Evolutionary conservation across 371 early-diverging fungal species (phyloP), one percentile per base, ranked within the genome.

Genomic region (Mucor saturninus): DNA sequence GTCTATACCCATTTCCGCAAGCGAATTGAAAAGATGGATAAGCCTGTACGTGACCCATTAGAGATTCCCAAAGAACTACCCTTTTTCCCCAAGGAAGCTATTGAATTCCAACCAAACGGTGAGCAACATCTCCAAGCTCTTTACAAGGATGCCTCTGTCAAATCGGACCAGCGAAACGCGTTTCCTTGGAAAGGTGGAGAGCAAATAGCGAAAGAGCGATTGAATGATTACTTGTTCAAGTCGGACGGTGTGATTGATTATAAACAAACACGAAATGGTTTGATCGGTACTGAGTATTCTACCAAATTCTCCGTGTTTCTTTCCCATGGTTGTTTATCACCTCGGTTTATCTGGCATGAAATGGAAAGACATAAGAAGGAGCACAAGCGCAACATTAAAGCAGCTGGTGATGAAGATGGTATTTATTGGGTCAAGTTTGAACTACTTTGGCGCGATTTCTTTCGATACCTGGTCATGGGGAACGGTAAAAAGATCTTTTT

Each of bases 361-460:
- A 28, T 65, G 42, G 50, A 69, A 6, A 59, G 65, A 14, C 46
- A 52, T 52, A 49, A 60, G 3, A 37, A 38, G 5, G 43, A 63
- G 43, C 40, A 43, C 43, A 59, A 64, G 38, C 32, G 48, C 4
- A 49, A 66, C 13, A 53, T 60, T 10, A 56, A 55, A 31, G 14
- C 65, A 5, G 35, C 28, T 9, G 51, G 59, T 1, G 64, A 69
- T 13, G 49, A 64, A 21, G 65, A 69, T 38, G 69, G 65, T 43
- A 30, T 61, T 0, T 69, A 69, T 21, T 69, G 69, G 69, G 49
- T 69, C n/a, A 51, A 50, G 21, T 69, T 69, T 51, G 82, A 80
- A 37, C 26, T 80, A 10, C 64, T 80, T 1, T 81, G 82, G 82
- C 57, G 82, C 26, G 82, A 81, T 39, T 81, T 75, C 54, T 81